Base-by-base conservation (phyloP, 1,139 yeast species). In the Yamadazyma blattariae region DNA sequence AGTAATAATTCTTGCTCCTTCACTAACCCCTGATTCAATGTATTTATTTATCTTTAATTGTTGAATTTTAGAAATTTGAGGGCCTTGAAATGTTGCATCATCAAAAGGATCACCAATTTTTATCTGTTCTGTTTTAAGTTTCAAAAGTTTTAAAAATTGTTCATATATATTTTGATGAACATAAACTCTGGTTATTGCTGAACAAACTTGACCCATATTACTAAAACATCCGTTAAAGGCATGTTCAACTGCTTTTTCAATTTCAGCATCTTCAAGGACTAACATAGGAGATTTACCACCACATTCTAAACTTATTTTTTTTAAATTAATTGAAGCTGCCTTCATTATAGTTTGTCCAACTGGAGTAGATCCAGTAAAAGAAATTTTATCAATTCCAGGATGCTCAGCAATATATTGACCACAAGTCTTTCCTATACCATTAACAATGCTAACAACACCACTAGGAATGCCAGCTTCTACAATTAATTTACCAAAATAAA, bases 201-300 rank as follows among this genome's bases (percentile, higher is more conserved):
- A 60, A 56, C 76, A 70, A 35, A 68, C 58, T 52, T 70, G 76
- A 33, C 76, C 76, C 51, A 84, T 77, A 63, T 89, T 89, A 59
- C 71, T 74, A 73, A 86, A 80, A 42, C 88, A 78, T 48, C 96
- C 97, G 46, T 77, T 67, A 20, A 90, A 87, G 29, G 89, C 81
- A 82, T 94, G 85, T 55, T 83, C 84, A 23, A 83, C 89, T 29
- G 95, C 90, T 53, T 80, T 79, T 0, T 79, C 83, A 30, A 88
- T 60, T 54, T 88, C 89, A 15, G 88, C 85, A 56, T 76, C 96
- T 32, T 63, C 82, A 64, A 81, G 82, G 38, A 73, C 79, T 54
- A 77, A 74, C 58, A 77, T 75, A 47, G 88, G 89, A 15, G 92
- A 81, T 56, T 89, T 89, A 40, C 97, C 97, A 45, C 97, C 97